Evolutionary conservation across 345 rosid species (phyloP), one percentile per base, ranked within the genome.

Genomic region (Rhodamnia rubescens): DNA sequence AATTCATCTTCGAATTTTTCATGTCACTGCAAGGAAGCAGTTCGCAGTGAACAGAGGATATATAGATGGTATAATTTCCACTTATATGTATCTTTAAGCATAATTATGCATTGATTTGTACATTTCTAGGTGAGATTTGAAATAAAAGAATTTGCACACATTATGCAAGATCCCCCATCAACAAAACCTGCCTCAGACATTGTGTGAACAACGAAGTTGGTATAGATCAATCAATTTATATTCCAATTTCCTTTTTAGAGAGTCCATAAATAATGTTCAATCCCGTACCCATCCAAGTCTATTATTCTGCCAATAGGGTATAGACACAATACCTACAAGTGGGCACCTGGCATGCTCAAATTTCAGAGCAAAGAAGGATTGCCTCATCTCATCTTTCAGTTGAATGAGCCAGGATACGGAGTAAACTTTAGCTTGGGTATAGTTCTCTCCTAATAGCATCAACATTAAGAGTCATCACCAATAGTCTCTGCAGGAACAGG

Each of bases 401-500:
- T 69, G 80, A 69, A 69, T 36, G 47, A 69, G 47, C 80, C 47
- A 36, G 80, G 80, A 69, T 9, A 36, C 80, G 13, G 20, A 36
- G 24, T 8, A 36, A 69, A 36, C 47, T 69, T 36, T 69, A 69
- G 80, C 11, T 69, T 18, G 80, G 47, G 80, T 20, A 36, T 69
- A 24, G 18, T 27, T 36, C 53, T 47, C 51, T 27, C 75, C 54
- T 47, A 75, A 50, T 32, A 80, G 18, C n/a, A 53, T 49, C 58
- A 53, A n/a, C 64, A 78, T 40, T 85, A 36, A 36, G 80, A 69
- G 80, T 27, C 32, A 52, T 93, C 89, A 95, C 97, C 97, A 96
- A 86, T 92, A 96, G 86, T 95, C 97, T 88, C 83, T 86, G 89
- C 99, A 95, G 64, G 98, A 92, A 89, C 97, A 96, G 56, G 86